Percentiles rank a stretch among this genome's conserved stretches.
Conservation (phyloP, 2,329 filamentous ascomycete species). For the Chaetomium sp. region DNA sequence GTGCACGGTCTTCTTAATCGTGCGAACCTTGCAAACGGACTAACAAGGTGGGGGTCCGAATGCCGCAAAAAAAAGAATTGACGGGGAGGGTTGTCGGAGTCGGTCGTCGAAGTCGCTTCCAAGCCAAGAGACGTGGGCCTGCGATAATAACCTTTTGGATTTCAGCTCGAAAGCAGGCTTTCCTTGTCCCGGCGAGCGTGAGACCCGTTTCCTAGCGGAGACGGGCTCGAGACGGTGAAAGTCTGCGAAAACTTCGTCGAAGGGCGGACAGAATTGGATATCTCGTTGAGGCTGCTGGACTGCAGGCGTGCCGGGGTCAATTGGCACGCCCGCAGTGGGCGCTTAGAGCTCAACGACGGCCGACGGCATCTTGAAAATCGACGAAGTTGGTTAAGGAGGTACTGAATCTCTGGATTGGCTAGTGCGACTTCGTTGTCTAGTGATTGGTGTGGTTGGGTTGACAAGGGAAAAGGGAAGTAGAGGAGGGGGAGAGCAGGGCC, state of each 20-base stretch:
- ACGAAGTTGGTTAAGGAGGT: slow-evolving; percentile 59
- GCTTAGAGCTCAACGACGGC: slow-evolving; percentile 91
- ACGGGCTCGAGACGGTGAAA: slow-evolving; percentile 47
- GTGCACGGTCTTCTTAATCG: slow-evolving; percentile 34
- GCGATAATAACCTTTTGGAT: slow-evolving; percentile 28
- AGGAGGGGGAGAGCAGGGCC: slow-evolving; percentile 39
- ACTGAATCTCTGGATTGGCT: slow-evolving; percentile 43
- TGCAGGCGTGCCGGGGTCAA: slow-evolving; percentile 62
- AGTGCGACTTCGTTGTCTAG: slow-evolving; percentile 70
- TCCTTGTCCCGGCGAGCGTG: slow-evolving; percentile 30
- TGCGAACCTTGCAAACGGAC: slow-evolving; percentile 37
- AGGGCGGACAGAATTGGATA: slow-evolving; percentile 60
- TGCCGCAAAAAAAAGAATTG: background rate
- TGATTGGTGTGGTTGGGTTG: slow-evolving; percentile 42
- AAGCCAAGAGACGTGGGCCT: slow-evolving; percentile 28
- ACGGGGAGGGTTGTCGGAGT: slow-evolving; percentile 7
- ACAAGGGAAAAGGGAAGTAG: slow-evolving; percentile 39
- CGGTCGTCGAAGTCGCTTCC: slow-evolving; percentile 16
- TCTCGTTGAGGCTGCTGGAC: slow-evolving; percentile 84
- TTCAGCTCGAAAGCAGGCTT: slow-evolving; percentile 33
- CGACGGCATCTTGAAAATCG: slow-evolving; percentile 69
- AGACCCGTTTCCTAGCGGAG: slow-evolving; percentile 21
- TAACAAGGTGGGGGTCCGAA: slow-evolving; percentile 6
- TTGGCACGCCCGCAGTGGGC: slow-evolving; percentile 71
- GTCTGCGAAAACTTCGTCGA: slow-evolving; percentile 71